These are phyloP conservation scores for Atkinsonella hypoxylon DNA, from an alignment of 2,329 filamentous ascomycete genomes.

Conservation along the genomic window DNA sequence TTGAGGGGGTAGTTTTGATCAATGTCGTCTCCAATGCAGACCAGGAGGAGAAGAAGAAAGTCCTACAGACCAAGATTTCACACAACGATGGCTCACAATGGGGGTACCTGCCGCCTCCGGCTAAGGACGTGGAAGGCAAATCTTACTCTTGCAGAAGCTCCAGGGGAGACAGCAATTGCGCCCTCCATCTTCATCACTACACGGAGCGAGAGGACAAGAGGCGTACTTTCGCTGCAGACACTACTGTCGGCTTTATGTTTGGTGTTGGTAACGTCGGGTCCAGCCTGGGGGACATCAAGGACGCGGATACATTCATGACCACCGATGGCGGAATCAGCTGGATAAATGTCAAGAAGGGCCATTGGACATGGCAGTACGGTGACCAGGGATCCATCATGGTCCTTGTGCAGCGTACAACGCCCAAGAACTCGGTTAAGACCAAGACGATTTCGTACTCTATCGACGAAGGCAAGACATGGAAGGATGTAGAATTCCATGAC, in stretches of 20 bases:
- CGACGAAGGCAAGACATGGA: constrained; percentile 74
- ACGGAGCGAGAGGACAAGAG: constrained; percentile 75
- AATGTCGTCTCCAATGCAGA: constrained; percentile 72
- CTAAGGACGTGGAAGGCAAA: constrained; percentile 58
- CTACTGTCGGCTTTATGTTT: constrained; percentile 83
- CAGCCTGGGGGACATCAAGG: constrained; percentile 50
- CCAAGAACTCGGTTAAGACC: constrained; percentile 56
- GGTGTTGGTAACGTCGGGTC: constrained; percentile 81
- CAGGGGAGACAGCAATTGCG: constrained; percentile 55
- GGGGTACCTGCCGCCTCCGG: constrained; percentile 62
- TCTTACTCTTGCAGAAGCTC: constrained; percentile 53
- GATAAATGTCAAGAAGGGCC: constrained; percentile 75
- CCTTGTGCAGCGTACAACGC: constrained; percentile 60
- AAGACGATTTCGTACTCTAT: constrained; percentile 62
- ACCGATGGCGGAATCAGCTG: constrained; percentile 83
- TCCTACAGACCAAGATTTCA: constrained; percentile 80
- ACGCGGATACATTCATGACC: constrained; percentile 84
- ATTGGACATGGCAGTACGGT: constrained; percentile 87
- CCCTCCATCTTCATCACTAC: constrained; percentile 88
- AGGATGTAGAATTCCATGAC: constrained; percentile 59
- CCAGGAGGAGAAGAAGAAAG: constrained; percentile 67
- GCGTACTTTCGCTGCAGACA: constrained; percentile 79
- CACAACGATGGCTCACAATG: constrained; percentile 94
- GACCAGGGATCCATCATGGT: constrained; percentile 91
- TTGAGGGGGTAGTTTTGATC: constrained; percentile 81